Conservation (phyloP, 192 early-diverging fungal genomes). For the Bifiguratus adelaidae region DNA sequence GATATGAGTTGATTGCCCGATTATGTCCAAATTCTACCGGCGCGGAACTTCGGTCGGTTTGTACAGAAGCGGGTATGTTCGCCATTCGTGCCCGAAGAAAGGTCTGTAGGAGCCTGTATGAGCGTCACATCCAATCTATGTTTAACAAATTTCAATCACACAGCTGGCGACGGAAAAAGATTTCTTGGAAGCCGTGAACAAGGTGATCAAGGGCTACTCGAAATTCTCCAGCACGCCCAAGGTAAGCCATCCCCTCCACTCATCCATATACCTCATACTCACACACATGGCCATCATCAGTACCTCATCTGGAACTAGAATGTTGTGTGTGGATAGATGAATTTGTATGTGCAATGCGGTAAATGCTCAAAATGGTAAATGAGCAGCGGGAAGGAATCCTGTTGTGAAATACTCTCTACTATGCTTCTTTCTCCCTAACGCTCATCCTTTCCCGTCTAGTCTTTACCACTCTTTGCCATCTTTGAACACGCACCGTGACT, state of each 20-base stretch:
- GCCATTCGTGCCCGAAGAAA: conserved; percentile 97
- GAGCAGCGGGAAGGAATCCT: too few relatives aligned
- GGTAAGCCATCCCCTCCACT: too few relatives aligned
- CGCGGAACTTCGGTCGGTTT: conserved; percentile 95
- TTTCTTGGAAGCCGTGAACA: conserved; percentile 98
- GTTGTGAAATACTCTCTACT: too few relatives aligned
- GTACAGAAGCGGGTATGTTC: conserved; percentile 99
- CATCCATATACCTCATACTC: too few relatives aligned
- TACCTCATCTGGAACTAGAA: conserved; percentile 21
- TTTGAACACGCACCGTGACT: too few relatives aligned
- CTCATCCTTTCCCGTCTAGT: too few relatives aligned
- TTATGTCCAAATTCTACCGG: conserved; percentile 99
- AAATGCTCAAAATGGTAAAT: too few relatives aligned
- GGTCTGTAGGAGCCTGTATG: conserved; percentile 18
- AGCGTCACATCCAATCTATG: background rate
- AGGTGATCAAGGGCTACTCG: conserved; percentile 98
- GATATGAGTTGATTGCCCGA: conserved; percentile 95
- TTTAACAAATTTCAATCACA: background rate
- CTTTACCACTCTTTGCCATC: too few relatives aligned
- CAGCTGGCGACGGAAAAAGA: conserved; percentile 97
- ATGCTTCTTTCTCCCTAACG: too few relatives aligned
- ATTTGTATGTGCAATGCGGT: too few relatives aligned
- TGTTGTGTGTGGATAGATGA: too few relatives aligned
- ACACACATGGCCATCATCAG: background rate
- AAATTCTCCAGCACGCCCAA: conserved; percentile 98